Conservation (phyloP, 2,329 filamentous ascomycete genomes). For the Arthrobotrys iridis region DNA sequence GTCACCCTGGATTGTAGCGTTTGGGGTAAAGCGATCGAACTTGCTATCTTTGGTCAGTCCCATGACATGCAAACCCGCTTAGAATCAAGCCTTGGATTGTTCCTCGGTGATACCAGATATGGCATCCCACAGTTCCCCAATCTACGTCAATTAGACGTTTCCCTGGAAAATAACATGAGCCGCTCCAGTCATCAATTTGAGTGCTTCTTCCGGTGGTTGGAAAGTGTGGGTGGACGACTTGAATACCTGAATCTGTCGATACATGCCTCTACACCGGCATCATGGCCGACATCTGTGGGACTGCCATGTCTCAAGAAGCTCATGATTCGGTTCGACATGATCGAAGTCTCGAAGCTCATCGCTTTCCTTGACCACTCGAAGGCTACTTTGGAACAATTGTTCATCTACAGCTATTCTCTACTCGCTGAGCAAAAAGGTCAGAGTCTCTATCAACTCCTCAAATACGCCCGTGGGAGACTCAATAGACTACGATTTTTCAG, state of each 20-base stretch:
- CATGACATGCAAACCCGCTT: no score
- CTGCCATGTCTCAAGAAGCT: background rate
- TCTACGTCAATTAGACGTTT: background rate
- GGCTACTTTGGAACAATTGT: background rate
- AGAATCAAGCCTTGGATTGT: background rate
- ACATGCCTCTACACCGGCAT: background rate
- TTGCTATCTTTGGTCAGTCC: no score
- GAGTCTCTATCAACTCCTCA: background rate
- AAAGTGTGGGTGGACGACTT: background rate
- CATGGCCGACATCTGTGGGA: background rate
- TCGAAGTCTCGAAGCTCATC: background rate
- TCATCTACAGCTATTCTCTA: background rate
- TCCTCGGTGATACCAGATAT: background rate
- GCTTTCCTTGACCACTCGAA: background rate
- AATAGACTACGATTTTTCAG: background rate
- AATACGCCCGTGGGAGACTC: background rate
- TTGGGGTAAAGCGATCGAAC: no score
- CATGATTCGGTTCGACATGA: background rate
- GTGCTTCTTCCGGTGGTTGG: background rate
- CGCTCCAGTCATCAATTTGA: no score
- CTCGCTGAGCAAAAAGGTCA: background rate
- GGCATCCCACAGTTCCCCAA: background rate
- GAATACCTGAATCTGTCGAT: background rate
- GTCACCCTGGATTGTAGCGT: no score
- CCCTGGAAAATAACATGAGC: no score